Conservation (phyloP, 345 rosid species). For the Passiflora organensis region DNA sequence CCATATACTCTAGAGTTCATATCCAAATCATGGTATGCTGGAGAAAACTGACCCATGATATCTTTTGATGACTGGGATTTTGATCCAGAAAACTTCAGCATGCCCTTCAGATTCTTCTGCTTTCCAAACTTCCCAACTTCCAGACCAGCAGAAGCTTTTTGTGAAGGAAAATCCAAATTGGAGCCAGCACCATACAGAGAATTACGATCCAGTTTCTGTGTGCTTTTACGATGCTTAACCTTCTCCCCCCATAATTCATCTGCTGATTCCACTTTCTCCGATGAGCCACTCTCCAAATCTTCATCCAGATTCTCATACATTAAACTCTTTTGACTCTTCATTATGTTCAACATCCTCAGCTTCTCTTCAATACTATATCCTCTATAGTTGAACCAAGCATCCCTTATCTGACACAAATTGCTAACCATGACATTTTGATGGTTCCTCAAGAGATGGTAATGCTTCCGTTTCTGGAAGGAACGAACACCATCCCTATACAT, state of each 20-base stretch:
- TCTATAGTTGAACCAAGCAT: constrained; percentile 75
- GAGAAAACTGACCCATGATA: constrained; percentile 32
- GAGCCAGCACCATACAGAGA: constrained; percentile 38
- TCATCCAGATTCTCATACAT: constrained; percentile 62
- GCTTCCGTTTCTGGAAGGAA: constrained; percentile 63
- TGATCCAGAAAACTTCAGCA: constrained; percentile 44
- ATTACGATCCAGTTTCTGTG: constrained; percentile 36
- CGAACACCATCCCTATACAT: constrained; percentile 77
- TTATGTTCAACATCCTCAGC: constrained; percentile 76
- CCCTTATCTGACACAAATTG: constrained; percentile 79
- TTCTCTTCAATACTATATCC: constrained; percentile 85
- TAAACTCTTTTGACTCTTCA: constrained; percentile 79
- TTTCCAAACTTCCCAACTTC: constrained; percentile 49
- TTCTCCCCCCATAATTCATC: constrained; percentile 57
- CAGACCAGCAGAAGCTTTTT: constrained; percentile 26
- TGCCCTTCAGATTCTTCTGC: constrained; percentile 59
- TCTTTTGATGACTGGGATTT: constrained; percentile 41
- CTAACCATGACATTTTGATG: constrained; percentile 76
- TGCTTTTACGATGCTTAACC: constrained; percentile 49
- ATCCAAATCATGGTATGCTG: constrained; percentile 42
- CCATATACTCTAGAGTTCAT: constrained; percentile 41
- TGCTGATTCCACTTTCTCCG: constrained; percentile 51
- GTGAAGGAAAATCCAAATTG: constrained; percentile 43
- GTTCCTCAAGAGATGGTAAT: constrained; percentile 75
- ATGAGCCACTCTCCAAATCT: constrained; percentile 54